Evolutionary conservation across 208 protist species (phyloP), one percentile per base, ranked within the genome.

Genomic region (Crithidia mellificae): DNA sequence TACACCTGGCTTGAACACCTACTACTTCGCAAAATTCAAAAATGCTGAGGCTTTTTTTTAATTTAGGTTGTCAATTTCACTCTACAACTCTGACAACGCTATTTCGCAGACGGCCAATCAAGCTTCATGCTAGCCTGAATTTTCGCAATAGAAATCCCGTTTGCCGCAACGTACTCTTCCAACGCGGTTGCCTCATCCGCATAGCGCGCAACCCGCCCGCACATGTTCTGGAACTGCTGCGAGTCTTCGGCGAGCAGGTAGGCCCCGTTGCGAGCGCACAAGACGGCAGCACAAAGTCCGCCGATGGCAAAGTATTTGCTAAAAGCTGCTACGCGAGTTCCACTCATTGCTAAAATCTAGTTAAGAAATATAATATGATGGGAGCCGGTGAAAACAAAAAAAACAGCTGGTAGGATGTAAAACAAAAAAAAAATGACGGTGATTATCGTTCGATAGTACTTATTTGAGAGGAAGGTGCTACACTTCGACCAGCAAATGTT

Each of bases 241-340:
- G 80, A 84, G 36, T 79, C 53, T 1, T 72, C 68, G 2, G 71
- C 58, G 19, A 78, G 50, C 14, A 88, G 39, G 46, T 76, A 89
- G 52, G 66, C 79, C 34, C 63, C 84, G 64, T 92, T 81, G 29
- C 86, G 86, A 0, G 73, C 79, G 50, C 78, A 92, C 32, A 74
- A 41, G 2, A 87, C 46, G 0, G 64, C 59, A 2, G 74, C 66
- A 38, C 70, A 59, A 19, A 84, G 58, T 3, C 64, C 63, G 36
- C 86, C 86, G 17, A 79, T 51, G n/a, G 68, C 72, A 32, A 92
- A 88, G 67, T 88, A 92, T 50, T 77, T 77, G 63, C 78, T 77
- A 32, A 85, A 85, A 9, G 67, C 74, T 8, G 74, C 79, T 25
- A 84, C 59, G 29, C 71, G 76, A 47, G 68, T 68, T 30, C 68